Evolutionary conservation across 2,329 filamentous ascomycete genomes (phyloP), one percentile per base, ranked within the genome.

Genomic region (Nemania sp.): DNA sequence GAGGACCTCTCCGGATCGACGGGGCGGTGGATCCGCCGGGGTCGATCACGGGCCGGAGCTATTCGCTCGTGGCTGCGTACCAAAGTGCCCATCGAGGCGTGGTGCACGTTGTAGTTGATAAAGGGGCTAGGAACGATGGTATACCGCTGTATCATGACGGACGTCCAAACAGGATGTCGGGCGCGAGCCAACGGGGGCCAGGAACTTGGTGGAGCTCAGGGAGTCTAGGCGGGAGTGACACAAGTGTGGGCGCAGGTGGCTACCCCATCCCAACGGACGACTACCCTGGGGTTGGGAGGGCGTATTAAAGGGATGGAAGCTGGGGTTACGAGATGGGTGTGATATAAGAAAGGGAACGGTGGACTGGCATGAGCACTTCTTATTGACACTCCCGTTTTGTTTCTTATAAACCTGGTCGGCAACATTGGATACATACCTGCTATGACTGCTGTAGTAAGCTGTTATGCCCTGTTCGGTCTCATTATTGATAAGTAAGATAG

Each of bases 101-200:
- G 6, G 66, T 71, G 11, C 63, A 49, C 4, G 51, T 69, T 2
- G 52, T 69, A 13, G 65, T 66, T 3, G 62, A 70, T 29, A 41
- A 64, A 63, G 26, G 59, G 65, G 65, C 72, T 53, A 65, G 61
- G 27, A 58, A 69, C 15, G 64, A 10, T 73, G 72, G 73, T 5
- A 59, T 72, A 13, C 70, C 70, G 18, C 73, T 70, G 22, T 69
- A 70, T 0, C 72, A 71, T 24, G n/a, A 67, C 64, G 1, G 73
- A 66, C 24, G 11, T 43, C 63, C 67, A 6, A 8, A 52, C 29
- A 73, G 66, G 54, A 65, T 69, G 51, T 55, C 64, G 5, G 71
- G 68, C 20, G 70, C 68, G 54, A 65, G 70, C 68, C 54, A 64
- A 27, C 20, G 27, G 62, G 22, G 32, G 56, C 27, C 63, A 61